Evolutionary conservation across 805 yeast species (phyloP).

Genomic region (Cyberlindnera meyerae): DNA sequence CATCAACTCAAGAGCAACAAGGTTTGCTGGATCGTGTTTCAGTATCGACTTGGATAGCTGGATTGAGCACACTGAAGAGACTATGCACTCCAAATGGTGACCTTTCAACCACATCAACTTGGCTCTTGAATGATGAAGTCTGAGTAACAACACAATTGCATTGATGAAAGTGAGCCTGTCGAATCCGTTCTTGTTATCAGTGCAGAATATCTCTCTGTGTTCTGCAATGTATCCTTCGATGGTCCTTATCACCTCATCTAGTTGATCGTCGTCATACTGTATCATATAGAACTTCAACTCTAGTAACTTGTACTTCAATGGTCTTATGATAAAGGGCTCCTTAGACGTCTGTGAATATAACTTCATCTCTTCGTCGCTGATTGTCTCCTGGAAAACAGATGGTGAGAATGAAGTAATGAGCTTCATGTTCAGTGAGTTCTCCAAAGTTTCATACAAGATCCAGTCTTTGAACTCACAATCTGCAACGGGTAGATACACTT

Average conservation of each 20-base stretch:
- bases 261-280: slow-evolving; percentile 11
- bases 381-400: slow-evolving; percentile 2
- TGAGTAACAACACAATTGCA: slow-evolving; percentile 9
- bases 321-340: neutral
- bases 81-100: slow-evolving; percentile 23
- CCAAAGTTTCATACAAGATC: slow-evolving; percentile 10
- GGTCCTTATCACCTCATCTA: slow-evolving; percentile 9
- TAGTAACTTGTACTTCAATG: slow-evolving; percentile 10
- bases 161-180: slow-evolving; percentile 11
- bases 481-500: slow-evolving; percentile 10
- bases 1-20: slow-evolving; percentile 31
- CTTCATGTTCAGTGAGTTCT: slow-evolving; percentile 14
- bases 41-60: slow-evolving; percentile 50
- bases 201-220: slow-evolving; percentile 4
- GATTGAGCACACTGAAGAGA: slow-evolving; percentile 43
- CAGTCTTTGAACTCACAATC: slow-evolving; percentile 12
- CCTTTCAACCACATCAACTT: slow-evolving; percentile 18
- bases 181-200: slow-evolving; percentile 13
- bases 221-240: slow-evolving; percentile 3
- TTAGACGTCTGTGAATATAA: no score
- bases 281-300: slow-evolving; percentile 15
- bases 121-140: slow-evolving; percentile 17
- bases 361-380: slow-evolving; percentile 1
- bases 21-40: slow-evolving; percentile 32
- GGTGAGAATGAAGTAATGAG: slow-evolving; percentile 4